A percentile compares a stretch with the other conserved stretches of the same genome.
These are phyloP conservation scores for Cercophora samala DNA, from an alignment of 495 filamentous ascomycete species.

Conservation along the genomic window DNA sequence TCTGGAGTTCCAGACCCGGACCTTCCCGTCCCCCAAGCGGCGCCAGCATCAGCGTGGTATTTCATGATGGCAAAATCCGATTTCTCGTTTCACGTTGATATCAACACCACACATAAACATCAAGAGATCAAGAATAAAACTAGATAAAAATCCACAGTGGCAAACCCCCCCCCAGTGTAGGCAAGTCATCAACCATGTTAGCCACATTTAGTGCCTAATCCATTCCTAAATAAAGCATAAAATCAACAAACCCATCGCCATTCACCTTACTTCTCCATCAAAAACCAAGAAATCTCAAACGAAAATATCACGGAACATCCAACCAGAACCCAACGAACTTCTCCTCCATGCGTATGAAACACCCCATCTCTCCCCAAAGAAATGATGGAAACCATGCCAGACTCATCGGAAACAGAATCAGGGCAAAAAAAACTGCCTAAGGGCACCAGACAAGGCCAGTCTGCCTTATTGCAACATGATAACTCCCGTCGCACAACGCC, in stretches of 20 bases:
- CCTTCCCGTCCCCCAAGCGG: background rate
- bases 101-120: background rate
- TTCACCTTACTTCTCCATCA: background rate
- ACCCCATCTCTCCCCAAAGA: background rate
- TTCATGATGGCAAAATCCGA: background rate
- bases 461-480: background rate
- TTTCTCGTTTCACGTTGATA: background rate
- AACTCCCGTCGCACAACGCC: background rate
- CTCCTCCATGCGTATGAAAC: background rate
- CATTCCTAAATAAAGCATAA: background rate
- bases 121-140: background rate
- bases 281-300: background rate
- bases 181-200: background rate
- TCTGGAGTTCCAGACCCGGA: background rate
- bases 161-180: background rate
- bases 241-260: background rate
- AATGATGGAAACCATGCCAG: background rate
- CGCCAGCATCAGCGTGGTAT: background rate
- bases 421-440: background rate
- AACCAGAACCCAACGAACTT: background rate
- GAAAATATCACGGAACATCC: background rate
- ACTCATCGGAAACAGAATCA: background rate
- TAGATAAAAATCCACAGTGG: background rate
- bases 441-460: background rate
- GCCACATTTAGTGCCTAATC: background rate